A percentile compares a stretch with the other conserved stretches of the same genome.
Conservation (phyloP, 1,139 yeast genomes). For the Maudiozyma humilis region DNA sequence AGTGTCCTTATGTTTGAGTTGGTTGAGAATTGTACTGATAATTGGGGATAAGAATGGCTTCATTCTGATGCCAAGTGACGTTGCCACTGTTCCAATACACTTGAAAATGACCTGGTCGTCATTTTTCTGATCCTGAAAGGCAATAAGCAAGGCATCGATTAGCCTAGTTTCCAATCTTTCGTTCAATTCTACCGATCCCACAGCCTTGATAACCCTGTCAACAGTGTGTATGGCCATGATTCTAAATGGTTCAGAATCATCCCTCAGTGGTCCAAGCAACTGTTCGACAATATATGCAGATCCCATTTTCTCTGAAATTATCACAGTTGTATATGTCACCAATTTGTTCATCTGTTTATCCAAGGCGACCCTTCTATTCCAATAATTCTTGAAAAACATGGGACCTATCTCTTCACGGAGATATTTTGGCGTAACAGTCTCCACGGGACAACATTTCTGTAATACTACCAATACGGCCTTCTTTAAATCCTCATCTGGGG, state of each 20-base stretch:
- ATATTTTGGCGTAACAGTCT: conserved; percentile 42
- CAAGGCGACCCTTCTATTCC: conserved; percentile 66
- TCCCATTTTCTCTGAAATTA: conserved; percentile 62
- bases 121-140: conserved; percentile 70
- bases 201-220: conserved; percentile 38
- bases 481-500: conserved; percentile 89
- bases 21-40: conserved; percentile 62
- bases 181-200: conserved; percentile 44
- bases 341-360: conserved; percentile 47
- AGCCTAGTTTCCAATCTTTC: conserved; percentile 57
- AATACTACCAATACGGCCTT: conserved; percentile 57
- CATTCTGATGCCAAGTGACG: conserved; percentile 60
- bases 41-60: conserved; percentile 72
- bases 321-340: conserved; percentile 68
- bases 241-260: conserved; percentile 74
- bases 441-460: conserved; percentile 49
- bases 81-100: conserved; percentile 59
- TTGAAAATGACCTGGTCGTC: conserved; percentile 49
- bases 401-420: conserved; percentile 46
- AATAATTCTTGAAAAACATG: conserved; percentile 62
- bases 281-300: conserved; percentile 51
- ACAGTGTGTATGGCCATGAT: conserved; percentile 72
- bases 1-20: conserved; percentile 65
- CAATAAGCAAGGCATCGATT: conserved; percentile 75
- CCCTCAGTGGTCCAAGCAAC: conserved; percentile 56